phyloP scores from a whole-genome alignment of 352 stramenopile species.

The Pythium folliculosum region DNA sequence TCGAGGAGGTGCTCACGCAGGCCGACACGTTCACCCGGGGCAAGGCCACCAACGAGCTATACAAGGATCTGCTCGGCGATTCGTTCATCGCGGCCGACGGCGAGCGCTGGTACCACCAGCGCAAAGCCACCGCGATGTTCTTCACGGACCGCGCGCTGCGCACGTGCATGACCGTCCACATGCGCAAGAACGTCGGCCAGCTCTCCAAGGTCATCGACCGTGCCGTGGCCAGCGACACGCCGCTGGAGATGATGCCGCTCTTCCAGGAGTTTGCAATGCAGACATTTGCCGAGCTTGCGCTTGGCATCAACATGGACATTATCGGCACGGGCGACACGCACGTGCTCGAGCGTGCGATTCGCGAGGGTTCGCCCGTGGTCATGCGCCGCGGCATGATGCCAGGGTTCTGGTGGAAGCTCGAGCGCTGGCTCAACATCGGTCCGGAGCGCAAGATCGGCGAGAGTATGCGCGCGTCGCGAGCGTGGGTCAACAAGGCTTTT shows the following conservation, averaged over 20 bases:
- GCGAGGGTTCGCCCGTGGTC: constrained; percentile 5
- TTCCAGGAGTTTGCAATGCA: constrained; percentile 30
- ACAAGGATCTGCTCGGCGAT: constrained; percentile 28
- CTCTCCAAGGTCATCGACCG: constrained; percentile 6
- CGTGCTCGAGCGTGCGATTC: constrained; percentile 14
- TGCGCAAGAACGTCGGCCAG: constrained; percentile 3
- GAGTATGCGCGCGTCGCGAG: background rate
- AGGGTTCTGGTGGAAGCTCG: constrained; percentile 22
- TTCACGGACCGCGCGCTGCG: constrained; percentile 36
- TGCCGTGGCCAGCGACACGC: no score
- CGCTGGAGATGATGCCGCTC: background rate
- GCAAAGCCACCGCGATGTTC: constrained; percentile 31
- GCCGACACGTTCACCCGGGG: constrained; percentile 37
- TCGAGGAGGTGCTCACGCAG: constrained; percentile 40
- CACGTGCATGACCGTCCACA: constrained; percentile 20
- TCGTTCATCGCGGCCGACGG: constrained; percentile 31
- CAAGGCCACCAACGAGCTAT: constrained; percentile 14
- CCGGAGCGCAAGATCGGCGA: background rate
- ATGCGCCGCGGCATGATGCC: constrained; percentile 7
- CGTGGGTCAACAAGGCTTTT: background rate
- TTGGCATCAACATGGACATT: constrained; percentile 22
- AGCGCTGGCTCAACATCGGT: constrained; percentile 18
- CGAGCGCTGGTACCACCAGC: constrained; percentile 34
- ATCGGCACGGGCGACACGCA: constrained; percentile 13
- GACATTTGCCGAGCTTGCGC: constrained; percentile 29